Conservation (phyloP, 305 asterid genomes). For the Fraxinus latifolia region DNA sequence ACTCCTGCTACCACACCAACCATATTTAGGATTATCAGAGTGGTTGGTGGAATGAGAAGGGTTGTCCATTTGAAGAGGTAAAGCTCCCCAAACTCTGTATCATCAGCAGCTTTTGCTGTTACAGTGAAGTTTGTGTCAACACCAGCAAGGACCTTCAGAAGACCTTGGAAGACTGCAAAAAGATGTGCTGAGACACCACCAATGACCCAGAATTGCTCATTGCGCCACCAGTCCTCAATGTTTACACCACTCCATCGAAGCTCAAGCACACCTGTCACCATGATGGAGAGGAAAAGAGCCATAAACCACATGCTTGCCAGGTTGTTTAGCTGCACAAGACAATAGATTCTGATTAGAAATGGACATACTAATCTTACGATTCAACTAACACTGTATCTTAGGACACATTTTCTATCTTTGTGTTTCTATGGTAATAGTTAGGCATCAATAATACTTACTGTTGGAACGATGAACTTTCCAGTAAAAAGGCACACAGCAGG, state of each 20-base stretch:
- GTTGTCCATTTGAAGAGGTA: slow-evolving; percentile 89
- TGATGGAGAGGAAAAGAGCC: slow-evolving; percentile 74
- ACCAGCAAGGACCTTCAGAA: slow-evolving; percentile 70
- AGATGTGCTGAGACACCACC: slow-evolving; percentile 79
- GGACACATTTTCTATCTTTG: neutral
- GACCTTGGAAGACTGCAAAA: slow-evolving; percentile 74
- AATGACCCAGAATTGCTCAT: slow-evolving; percentile 84
- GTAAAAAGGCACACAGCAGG: slow-evolving; percentile 84
- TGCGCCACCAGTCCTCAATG: slow-evolving; percentile 87
- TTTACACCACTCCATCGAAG: slow-evolving; percentile 79
- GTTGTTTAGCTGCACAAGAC: slow-evolving; percentile 55
- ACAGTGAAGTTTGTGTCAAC: slow-evolving; percentile 76
- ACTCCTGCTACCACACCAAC: slow-evolving; percentile 81
- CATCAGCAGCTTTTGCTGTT: slow-evolving; percentile 67
- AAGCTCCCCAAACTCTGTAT: slow-evolving; percentile 68
- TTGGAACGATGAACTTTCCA: slow-evolving; percentile 75
- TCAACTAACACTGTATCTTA: neutral
- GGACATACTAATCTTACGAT: neutral
- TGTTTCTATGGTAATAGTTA: neutral
- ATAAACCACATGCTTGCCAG: slow-evolving; percentile 68
- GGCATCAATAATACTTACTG: slow-evolving; percentile 42
- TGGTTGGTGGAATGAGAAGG: slow-evolving; percentile 77
- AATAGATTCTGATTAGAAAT: slow-evolving; percentile 1
- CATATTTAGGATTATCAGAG: slow-evolving; percentile 65
- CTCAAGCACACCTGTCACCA: slow-evolving; percentile 63